Conservation (phyloP, 352 stramenopile species). For the Phytophthora ohioensis region DNA sequence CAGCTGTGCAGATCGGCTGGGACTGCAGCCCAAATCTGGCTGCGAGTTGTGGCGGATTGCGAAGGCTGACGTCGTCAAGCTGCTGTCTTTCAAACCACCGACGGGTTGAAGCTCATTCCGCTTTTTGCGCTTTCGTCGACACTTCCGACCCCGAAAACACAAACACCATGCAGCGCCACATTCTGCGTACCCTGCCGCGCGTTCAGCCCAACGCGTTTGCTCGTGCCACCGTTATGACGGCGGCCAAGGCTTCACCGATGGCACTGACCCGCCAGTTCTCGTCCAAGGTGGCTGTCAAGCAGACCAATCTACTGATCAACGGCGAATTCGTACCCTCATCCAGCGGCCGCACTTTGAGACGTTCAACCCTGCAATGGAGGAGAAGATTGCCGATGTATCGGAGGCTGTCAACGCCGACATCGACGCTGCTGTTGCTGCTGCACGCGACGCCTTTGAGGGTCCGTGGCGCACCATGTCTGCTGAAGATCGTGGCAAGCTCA, state of each 20-base stretch:
- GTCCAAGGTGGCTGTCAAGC: slow-evolving; percentile 47
- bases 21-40: slow-evolving; percentile 20
- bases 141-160: slow-evolving; percentile 6
- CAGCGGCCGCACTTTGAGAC: slow-evolving; percentile 71
- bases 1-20: slow-evolving; percentile 17
- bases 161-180: slow-evolving; percentile 46
- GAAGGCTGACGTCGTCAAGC: slow-evolving; percentile 3
- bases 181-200: slow-evolving; percentile 46
- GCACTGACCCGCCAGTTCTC: slow-evolving; percentile 47
- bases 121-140: slow-evolving; percentile 23
- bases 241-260: slow-evolving; percentile 37
- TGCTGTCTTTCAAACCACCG: background rate
- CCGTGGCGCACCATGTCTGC: slow-evolving; percentile 63
- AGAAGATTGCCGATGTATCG: slow-evolving; percentile 76
- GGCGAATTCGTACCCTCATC: slow-evolving; percentile 79
- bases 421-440: slow-evolving; percentile 67
- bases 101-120: slow-evolving; percentile 65
- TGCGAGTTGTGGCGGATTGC: slow-evolving; percentile 6
- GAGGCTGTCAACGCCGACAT: slow-evolving; percentile 70
- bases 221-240: slow-evolving; percentile 13
- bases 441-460: slow-evolving; percentile 67
- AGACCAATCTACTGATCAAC: slow-evolving; percentile 89
- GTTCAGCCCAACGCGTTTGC: slow-evolving; percentile 24
- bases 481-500: slow-evolving; percentile 43
- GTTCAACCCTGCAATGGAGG: slow-evolving; percentile 81